These are phyloP conservation scores for Carex kokanica DNA, from an alignment of 176 grass and related monocot genomes.

Conservation along the genomic window DNA sequence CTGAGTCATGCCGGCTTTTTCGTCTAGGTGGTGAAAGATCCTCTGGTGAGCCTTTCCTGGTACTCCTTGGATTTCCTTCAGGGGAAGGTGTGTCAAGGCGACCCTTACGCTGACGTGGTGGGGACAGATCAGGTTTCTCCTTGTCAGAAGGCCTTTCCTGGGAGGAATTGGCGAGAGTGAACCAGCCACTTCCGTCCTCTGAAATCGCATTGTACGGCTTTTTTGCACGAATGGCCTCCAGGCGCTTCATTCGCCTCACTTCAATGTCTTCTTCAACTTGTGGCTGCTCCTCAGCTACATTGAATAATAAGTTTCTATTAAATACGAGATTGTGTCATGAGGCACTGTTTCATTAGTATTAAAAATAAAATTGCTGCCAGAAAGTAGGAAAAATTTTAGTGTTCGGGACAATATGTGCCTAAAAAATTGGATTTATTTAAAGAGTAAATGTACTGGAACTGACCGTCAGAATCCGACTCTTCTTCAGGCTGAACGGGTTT, in stretches of 20 bases:
- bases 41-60: background rate
- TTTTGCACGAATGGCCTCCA: slow-evolving; percentile 61
- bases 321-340: background rate
- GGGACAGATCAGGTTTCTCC: slow-evolving; percentile 17
- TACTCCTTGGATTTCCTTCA: background rate
- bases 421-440: background rate
- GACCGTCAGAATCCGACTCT: slow-evolving; percentile 27
- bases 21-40: slow-evolving; percentile 45
- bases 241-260: slow-evolving; percentile 78
- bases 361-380: background rate
- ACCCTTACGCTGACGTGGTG: slow-evolving; percentile 23
- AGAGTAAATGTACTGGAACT: background rate
- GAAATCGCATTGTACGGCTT: slow-evolving; percentile 71
- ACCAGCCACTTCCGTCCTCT: slow-evolving; percentile 84
- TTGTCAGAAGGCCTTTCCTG: slow-evolving; percentile 22
- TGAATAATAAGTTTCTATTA: background rate
- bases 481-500: slow-evolving; percentile 80
- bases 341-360: background rate
- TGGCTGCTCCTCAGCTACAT: slow-evolving; percentile 62
- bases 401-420: background rate
- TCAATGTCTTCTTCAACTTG: slow-evolving; percentile 91
- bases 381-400: background rate
- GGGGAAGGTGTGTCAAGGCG: slow-evolving; percentile 37
- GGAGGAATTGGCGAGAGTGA: slow-evolving; percentile 34
- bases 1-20: slow-evolving; percentile 34